Conservation (phyloP, 345 rosid species). For the Melaleuca alternifolia region DNA sequence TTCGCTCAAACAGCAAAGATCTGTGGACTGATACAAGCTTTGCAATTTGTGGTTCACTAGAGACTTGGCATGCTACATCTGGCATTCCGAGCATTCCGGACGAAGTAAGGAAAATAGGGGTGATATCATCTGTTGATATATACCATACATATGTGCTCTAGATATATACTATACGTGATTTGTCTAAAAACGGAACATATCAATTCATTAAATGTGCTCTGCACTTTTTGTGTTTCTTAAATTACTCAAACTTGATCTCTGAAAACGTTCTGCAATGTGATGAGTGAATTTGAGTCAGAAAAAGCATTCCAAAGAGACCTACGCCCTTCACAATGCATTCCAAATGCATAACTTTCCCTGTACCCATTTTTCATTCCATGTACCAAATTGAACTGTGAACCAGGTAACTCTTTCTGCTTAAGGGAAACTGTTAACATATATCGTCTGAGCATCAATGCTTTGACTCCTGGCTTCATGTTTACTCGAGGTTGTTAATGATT, state of each 20-base stretch:
- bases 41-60: neutral
- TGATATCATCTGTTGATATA: neutral
- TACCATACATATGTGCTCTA: neutral
- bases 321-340: neutral
- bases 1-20: neutral
- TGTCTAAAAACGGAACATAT: neutral
- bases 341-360: neutral
- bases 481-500: neutral
- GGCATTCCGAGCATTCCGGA: neutral
- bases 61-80: neutral
- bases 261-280: neutral
- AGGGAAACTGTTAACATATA: neutral
- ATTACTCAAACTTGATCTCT: neutral
- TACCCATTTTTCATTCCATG: neutral
- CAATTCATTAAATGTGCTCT: neutral
- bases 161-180: neutral
- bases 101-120: neutral
- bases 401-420: neutral
- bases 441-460: neutral
- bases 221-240: neutral
- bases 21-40: neutral
- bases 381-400: neutral
- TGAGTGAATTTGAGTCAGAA: neutral
- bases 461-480: neutral
- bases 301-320: neutral